Percentiles rank a stretch among this genome's conserved stretches.
phyloP scores from a whole-genome alignment of 208 protist genomes.

The Naegleria fowleri region DNA sequence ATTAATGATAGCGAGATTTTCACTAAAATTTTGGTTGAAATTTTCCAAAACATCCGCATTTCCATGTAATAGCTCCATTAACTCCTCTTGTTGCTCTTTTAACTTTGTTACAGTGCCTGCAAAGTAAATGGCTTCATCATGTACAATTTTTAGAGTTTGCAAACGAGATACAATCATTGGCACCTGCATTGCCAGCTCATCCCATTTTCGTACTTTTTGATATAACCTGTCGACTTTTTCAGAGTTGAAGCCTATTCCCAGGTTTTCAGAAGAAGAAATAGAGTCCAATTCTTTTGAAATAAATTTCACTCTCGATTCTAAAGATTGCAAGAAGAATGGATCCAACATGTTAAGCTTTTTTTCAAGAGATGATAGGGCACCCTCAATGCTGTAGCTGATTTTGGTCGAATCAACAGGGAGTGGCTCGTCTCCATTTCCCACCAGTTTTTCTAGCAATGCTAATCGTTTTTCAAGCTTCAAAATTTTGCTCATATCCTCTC shows the following conservation, averaged over 20 bases:
- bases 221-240: not conserved
- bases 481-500: not conserved
- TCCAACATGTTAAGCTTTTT: not conserved
- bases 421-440: not conserved
- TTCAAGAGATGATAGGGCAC: not conserved
- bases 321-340: not conserved
- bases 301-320: not conserved
- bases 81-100: not conserved
- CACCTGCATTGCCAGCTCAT: not conserved
- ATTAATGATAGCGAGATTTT: not conserved
- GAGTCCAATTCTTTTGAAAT: not conserved
- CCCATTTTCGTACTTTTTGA: not conserved
- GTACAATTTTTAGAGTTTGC: not conserved
- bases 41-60: not conserved
- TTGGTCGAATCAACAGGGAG: not conserved
- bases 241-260: not conserved
- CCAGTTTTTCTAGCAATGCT: not conserved
- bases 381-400: not conserved
- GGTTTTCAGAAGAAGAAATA: not conserved
- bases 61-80: not conserved
- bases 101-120: not conserved
- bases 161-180: not conserved
- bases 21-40: not conserved
- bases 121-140: conserved; percentile 16
- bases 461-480: not conserved